Conservation (phyloP, 2,329 filamentous ascomycete genomes). For the Aspergillus cejpii region DNA sequence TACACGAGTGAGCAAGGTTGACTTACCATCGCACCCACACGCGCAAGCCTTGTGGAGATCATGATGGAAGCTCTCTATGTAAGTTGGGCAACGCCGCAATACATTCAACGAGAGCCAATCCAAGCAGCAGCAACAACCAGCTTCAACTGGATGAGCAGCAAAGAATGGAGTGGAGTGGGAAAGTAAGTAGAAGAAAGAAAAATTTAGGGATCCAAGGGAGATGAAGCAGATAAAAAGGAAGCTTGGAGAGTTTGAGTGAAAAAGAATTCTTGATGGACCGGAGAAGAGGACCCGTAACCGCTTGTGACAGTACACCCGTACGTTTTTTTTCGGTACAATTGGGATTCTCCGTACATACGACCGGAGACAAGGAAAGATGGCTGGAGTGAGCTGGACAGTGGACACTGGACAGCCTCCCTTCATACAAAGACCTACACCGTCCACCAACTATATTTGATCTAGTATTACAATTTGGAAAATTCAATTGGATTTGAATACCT, state of each 20-base stretch:
- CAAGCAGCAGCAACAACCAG: conserved; percentile 29
- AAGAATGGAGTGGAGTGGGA: conserved; percentile 33
- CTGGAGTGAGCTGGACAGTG: too few relatives aligned
- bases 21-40: conserved; percentile 45
- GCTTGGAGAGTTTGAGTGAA: conserved; percentile 36
- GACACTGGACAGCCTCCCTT: conserved; percentile 1
- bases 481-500: neutral
- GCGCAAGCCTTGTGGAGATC: conserved; percentile 44
- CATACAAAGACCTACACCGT: too few relatives aligned
- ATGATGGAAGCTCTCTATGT: conserved; percentile 41
- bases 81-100: conserved; percentile 32
- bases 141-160: conserved; percentile 34
- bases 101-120: conserved; percentile 35
- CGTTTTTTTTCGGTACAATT: conserved; percentile 21
- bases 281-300: conserved; percentile 37
- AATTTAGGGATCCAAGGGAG: conserved; percentile 33
- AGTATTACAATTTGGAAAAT: neutral
- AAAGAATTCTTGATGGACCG: conserved; percentile 32
- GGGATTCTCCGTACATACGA: conserved; percentile 20
- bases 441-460: neutral
- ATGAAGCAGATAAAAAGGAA: conserved; percentile 33
- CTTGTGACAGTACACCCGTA: conserved; percentile 31
- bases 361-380: conserved; percentile 27
- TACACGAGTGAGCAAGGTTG: conserved; percentile 10
- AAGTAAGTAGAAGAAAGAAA: conserved; percentile 29